A percentile compares a stretch with the other conserved stretches of the same genome.
These are phyloP conservation scores for Amanita thiersii DNA, from an alignment of 768 basidiomycete genomes.

Conservation along the genomic window DNA sequence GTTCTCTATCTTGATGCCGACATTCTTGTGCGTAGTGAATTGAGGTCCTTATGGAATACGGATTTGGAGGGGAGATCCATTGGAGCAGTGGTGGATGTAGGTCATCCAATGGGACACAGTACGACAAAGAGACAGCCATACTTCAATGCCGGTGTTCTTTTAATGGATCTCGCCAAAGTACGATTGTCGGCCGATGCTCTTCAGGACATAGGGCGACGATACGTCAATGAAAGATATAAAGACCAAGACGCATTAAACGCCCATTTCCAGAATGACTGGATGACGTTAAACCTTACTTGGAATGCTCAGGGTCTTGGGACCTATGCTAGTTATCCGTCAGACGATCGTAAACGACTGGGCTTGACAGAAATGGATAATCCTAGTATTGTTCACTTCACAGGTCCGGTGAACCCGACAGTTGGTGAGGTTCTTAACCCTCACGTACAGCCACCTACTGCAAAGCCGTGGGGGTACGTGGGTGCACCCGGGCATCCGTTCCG, in stretches of 20 bases:
- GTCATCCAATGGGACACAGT: conserved; percentile 38
- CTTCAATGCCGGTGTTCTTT: conserved; percentile 50
- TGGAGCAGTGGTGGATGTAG: conserved; percentile 40
- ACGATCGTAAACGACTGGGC: conserved; percentile 24
- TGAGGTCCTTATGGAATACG: conserved; percentile 35
- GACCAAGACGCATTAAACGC: conserved; percentile 49
- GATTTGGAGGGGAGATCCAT: conserved; percentile 33
- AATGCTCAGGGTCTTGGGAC: conserved; percentile 53
- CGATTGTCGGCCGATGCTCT: conserved; percentile 21
- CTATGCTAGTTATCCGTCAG: conserved; percentile 29
- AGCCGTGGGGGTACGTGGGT: conserved; percentile 52
- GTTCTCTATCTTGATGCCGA: conserved; percentile 49
- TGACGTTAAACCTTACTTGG: conserved; percentile 33
- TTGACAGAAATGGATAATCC: conserved; percentile 31
- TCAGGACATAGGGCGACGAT: conserved; percentile 14
- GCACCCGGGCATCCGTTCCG: conserved; percentile 42
- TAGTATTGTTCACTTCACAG: conserved; percentile 49
- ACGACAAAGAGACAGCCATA: conserved; percentile 25
- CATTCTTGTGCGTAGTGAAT: conserved; percentile 31
- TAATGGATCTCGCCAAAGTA: conserved; percentile 37
- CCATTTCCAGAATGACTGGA: conserved; percentile 37
- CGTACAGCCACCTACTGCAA: conserved; percentile 45
- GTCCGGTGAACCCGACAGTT: conserved; percentile 40
- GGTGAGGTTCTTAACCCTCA: conserved; percentile 39
- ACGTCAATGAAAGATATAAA: conserved; percentile 21